phyloP scores from a whole-genome alignment of 2,329 filamentous ascomycete genomes.

The Pestalotiopsis sp. region DNA sequence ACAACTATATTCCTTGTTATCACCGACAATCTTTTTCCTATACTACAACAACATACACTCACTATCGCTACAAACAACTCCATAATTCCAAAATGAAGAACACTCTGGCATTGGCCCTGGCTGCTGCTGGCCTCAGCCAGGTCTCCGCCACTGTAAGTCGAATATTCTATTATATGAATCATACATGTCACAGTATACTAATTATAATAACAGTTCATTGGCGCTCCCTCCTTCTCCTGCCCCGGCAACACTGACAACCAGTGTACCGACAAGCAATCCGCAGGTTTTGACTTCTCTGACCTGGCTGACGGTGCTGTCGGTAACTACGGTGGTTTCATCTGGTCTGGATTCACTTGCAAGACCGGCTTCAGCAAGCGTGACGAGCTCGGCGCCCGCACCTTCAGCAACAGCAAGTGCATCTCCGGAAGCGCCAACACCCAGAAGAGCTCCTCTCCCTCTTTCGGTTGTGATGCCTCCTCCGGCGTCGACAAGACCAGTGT shows the following conservation, averaged over 20 bases:
- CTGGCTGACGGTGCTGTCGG: constrained; percentile 64
- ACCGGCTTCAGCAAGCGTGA: constrained; percentile 62
- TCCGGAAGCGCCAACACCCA: constrained; percentile 53
- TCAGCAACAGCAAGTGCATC: constrained; percentile 61
- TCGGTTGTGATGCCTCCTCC: constrained; percentile 50
- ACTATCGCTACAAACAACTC: not conserved
- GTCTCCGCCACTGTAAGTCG: constrained; percentile 49
- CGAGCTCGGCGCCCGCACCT: constrained; percentile 50
- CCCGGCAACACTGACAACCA: constrained; percentile 76
- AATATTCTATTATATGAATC: not conserved
- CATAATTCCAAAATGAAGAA: constrained; percentile 51
- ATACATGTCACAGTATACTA: not conserved
- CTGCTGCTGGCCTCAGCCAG: constrained; percentile 53
- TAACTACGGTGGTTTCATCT: constrained; percentile 72
- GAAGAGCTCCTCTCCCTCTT: constrained; percentile 55
- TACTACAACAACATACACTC: not conserved
- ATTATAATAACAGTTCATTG: constrained; percentile 20
- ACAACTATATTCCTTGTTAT: constrained; percentile 30
- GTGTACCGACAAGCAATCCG: constrained; percentile 70
- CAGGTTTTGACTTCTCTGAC: constrained; percentile 73
- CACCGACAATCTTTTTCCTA: constrained; percentile 23
- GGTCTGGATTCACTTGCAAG: constrained; percentile 73
- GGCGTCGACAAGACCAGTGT: constrained; percentile 71
- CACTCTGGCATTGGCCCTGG: constrained; percentile 48
- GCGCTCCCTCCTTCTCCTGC: constrained; percentile 59